Evolutionary conservation across 2,329 filamentous ascomycete genomes (phyloP).

Genomic region (Cercospora sojina): DNA sequence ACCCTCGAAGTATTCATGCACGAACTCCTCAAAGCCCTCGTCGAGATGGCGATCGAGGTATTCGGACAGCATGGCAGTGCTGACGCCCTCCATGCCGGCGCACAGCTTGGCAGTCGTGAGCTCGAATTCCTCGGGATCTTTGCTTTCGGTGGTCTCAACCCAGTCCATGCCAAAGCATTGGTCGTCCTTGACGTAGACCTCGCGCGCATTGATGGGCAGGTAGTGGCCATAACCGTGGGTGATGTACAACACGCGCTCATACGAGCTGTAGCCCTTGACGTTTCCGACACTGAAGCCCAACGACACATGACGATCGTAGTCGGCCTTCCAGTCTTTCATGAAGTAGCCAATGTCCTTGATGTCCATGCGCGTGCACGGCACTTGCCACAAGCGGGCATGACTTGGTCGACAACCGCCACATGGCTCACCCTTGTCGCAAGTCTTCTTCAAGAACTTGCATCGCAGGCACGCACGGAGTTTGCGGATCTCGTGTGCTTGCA

Average conservation of each 20-base stretch:
- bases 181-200: conserved; percentile 88
- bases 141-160: conserved; percentile 76
- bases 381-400: conserved; percentile 93
- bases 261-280: conserved; percentile 76
- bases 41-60: conserved; percentile 96
- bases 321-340: conserved; percentile 99
- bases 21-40: conserved; percentile 84
- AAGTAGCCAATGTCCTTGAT: conserved; percentile 99
- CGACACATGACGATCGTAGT: conserved; percentile 87
- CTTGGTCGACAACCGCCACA: conserved; percentile 94
- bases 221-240: conserved; percentile 95
- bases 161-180: conserved; percentile 92
- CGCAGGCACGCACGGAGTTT: conserved; percentile 90
- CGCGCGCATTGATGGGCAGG: conserved; percentile 86
- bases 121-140: conserved; percentile 70
- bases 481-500: conserved; percentile 94
- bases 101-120: conserved; percentile 85
- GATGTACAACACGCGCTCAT: conserved; percentile 75
- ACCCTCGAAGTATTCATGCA: conserved; percentile 94
- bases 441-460: conserved; percentile 99
- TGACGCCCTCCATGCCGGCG: conserved; percentile 84
- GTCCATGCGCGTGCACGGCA: conserved; percentile 94
- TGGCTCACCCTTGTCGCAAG: conserved; percentile 95
- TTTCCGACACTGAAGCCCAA: conserved; percentile 89
- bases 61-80: conserved; percentile 74